phyloP scores from a whole-genome alignment of 495 filamentous ascomycete genomes.

The Pyrenula massariospora region DNA sequence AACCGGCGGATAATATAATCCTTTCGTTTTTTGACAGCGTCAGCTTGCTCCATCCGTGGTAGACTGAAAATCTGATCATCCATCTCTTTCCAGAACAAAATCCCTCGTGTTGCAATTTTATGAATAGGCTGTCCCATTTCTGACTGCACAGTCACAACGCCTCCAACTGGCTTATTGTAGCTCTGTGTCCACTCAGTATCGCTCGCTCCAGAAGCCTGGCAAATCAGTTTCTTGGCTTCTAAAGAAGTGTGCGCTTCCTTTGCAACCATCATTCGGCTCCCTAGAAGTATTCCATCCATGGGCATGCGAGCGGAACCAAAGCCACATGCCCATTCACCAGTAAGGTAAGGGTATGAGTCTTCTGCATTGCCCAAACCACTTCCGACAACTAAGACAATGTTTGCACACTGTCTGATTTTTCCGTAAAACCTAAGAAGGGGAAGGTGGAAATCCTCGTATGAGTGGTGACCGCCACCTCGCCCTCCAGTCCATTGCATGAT shows the following conservation, averaged over 20 bases:
- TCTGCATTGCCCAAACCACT: too few species aligned
- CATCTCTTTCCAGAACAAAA: slow-evolving; percentile 24
- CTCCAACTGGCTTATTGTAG: slow-evolving; percentile 15
- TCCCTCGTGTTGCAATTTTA: slow-evolving; percentile 26
- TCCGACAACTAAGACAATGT: slow-evolving; percentile 35
- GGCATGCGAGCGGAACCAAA: slow-evolving; percentile 32
- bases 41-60: slow-evolving; percentile 13
- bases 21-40: slow-evolving; percentile 13
- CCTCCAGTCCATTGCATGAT: slow-evolving; percentile 41
- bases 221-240: slow-evolving; percentile 18
- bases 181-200: slow-evolving; percentile 19
- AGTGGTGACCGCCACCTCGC: slow-evolving; percentile 39
- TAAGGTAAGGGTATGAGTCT: slow-evolving; percentile 35
- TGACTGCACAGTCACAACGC: slow-evolving; percentile 25
- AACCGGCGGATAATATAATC: slow-evolving; percentile 18
- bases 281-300: slow-evolving; percentile 35
- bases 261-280: slow-evolving; percentile 37
- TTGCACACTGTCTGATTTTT: slow-evolving; percentile 27
- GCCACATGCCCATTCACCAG: slow-evolving; percentile 27
- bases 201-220: slow-evolving; percentile 16
- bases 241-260: slow-evolving; percentile 26
- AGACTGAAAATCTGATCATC: slow-evolving; percentile 26
- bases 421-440: slow-evolving; percentile 33
- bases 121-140: slow-evolving; percentile 35
- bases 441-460: slow-evolving; percentile 38